phyloP scores from a whole-genome alignment of 1,284 basidiomycete species.

The Cryptococcus sp. region DNA sequence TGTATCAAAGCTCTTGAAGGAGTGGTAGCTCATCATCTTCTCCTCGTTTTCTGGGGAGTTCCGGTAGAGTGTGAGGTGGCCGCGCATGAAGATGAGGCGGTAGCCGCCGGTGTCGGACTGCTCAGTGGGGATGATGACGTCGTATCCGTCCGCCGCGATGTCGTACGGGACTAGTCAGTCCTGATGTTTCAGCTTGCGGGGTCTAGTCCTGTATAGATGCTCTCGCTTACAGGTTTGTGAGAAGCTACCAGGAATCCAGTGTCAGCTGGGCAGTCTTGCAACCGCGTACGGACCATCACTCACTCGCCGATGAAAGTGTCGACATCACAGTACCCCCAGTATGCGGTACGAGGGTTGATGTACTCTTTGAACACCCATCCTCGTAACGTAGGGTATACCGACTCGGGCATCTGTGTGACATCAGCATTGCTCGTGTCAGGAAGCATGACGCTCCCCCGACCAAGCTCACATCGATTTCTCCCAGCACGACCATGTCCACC shows the following conservation, averaged over 20 bases:
- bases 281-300: constrained; percentile 2
- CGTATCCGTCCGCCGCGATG: constrained; percentile 8
- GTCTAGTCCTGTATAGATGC: too few species aligned
- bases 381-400: constrained; percentile 14
- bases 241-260: background rate
- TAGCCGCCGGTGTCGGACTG: background rate
- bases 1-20: constrained; percentile 10
- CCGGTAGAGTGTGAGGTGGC: constrained; percentile 13
- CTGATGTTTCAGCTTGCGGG: background rate
- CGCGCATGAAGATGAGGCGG: constrained; percentile 16
- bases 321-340: constrained; percentile 17
- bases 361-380: constrained; percentile 16
- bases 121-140: constrained; percentile 13
- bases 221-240: constrained; percentile 12
- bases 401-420: constrained; percentile 8
- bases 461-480: background rate
- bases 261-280: background rate
- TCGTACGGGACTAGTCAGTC: constrained; percentile 15
- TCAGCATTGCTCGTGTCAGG: background rate
- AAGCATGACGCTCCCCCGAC: background rate
- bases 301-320: constrained; percentile 16
- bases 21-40: constrained; percentile 10
- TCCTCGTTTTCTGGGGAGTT: constrained; percentile 8
- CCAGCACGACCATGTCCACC: constrained; percentile 6
- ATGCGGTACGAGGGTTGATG: constrained; percentile 7